These are phyloP conservation scores for Collybiopsis luxurians DNA, from an alignment of 768 basidiomycete genomes.

Conservation along the genomic window DNA sequence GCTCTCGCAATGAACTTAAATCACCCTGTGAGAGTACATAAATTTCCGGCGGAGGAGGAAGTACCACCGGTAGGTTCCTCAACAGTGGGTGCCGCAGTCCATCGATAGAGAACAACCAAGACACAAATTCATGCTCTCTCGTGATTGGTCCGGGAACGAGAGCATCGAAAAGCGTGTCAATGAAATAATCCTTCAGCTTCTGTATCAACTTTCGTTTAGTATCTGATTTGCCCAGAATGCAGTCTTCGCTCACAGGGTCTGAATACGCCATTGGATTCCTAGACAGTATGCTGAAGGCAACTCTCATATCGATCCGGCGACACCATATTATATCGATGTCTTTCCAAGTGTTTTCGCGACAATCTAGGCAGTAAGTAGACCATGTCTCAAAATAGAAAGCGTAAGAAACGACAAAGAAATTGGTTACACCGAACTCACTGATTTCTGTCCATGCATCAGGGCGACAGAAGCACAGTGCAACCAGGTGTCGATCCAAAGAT, in stretches of 20 bases:
- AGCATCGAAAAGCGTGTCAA: constrained; percentile 51
- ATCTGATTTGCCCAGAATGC: neutral
- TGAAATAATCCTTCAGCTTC: constrained; percentile 46
- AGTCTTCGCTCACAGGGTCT: neutral
- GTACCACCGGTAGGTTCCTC: constrained; percentile 21
- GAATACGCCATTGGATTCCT: constrained; percentile 3
- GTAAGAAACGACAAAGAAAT: neutral
- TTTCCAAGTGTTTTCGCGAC: neutral
- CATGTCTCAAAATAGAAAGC: neutral
- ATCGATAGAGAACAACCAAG: constrained; percentile 57
- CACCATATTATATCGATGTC: neutral
- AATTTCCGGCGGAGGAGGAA: constrained; percentile 23
- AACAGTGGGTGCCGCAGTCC: constrained; percentile 52
- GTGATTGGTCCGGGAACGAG: constrained; percentile 45
- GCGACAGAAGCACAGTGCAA: constrained; percentile 64
- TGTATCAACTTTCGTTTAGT: constrained; percentile 18
- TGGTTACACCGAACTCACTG: neutral
- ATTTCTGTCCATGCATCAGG: constrained; percentile 36
- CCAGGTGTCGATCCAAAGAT: constrained; percentile 71
- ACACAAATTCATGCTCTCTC: constrained; percentile 58
- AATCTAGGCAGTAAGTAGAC: neutral
- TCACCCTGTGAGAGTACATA: neutral
- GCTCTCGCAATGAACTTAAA: neutral
- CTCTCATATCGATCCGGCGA: constrained; percentile 4
- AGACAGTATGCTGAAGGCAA: constrained; percentile 8